Percentiles rank a stretch among this genome's conserved stretches.
These are phyloP conservation scores for Populus tremula DNA, from an alignment of 345 rosid genomes.

Conservation along the genomic window DNA sequence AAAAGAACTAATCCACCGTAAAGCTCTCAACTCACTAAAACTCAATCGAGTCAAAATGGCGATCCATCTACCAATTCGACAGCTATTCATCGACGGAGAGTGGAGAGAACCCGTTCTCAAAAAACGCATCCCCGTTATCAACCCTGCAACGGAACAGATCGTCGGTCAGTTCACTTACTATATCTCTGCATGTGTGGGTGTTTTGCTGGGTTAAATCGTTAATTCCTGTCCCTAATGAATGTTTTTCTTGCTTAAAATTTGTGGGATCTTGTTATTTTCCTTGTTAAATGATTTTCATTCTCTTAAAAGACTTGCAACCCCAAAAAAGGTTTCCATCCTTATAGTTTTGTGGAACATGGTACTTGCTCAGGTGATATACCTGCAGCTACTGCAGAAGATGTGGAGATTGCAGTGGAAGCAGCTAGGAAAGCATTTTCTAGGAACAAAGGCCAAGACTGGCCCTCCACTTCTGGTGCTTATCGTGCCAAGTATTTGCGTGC, in stretches of 20 bases:
- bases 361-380: conserved; percentile 73
- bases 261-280: background rate
- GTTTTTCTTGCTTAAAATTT: background rate
- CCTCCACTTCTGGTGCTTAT: conserved; percentile 66
- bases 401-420: conserved; percentile 82
- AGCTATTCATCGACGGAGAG: conserved; percentile 76
- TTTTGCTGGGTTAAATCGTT: background rate
- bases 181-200: background rate
- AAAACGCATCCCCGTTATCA: conserved; percentile 66
- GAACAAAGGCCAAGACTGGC: conserved; percentile 81
- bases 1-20: too few species aligned
- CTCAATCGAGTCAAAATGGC: conserved; percentile 38
- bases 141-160: conserved; percentile 75
- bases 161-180: conserved; percentile 42
- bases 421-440: conserved; percentile 70
- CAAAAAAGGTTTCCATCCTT: background rate
- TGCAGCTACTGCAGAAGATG: conserved; percentile 91
- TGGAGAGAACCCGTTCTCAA: conserved; percentile 74
- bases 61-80: conserved; percentile 51
- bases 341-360: conserved; percentile 8
- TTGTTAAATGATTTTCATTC: background rate
- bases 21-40: background rate
- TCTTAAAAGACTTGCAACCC: background rate
- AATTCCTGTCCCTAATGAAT: background rate
- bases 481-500: conserved; percentile 94